These are phyloP conservation scores for Colletotrichum sansevieriae DNA, from an alignment of 2,329 filamentous ascomycete genomes.

Conservation along the genomic window DNA sequence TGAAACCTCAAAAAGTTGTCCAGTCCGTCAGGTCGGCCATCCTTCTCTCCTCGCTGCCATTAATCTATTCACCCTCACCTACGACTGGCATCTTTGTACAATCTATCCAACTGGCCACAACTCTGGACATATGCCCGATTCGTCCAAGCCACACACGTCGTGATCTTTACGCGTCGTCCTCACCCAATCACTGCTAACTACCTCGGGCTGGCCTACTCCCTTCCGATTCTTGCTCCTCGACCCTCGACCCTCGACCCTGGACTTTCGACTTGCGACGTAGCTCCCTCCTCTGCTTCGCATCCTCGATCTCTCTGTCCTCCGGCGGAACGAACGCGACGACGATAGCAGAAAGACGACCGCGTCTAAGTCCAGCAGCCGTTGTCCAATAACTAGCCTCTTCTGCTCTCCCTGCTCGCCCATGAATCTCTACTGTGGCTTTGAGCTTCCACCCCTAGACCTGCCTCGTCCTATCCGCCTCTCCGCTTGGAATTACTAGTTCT, in stretches of 20 bases:
- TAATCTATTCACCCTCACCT: constrained; percentile 26
- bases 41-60: constrained; percentile 19
- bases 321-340: constrained; percentile 11
- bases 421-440: constrained; percentile 37
- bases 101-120: constrained; percentile 27
- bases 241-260: not conserved
- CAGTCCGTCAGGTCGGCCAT: constrained; percentile 29
- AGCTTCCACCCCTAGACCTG: constrained; percentile 39
- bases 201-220: not conserved
- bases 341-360: not conserved
- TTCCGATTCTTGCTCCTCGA: constrained; percentile 10
- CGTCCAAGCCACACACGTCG: constrained; percentile 14
- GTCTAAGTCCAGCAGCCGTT: constrained; percentile 13
- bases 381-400: constrained; percentile 10
- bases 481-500: constrained; percentile 30
- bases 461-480: constrained; percentile 28
- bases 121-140: constrained; percentile 34
- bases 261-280: not conserved
- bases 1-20: constrained; percentile 41
- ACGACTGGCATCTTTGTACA: constrained; percentile 32
- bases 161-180: constrained; percentile 15
- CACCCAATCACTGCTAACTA: constrained; percentile 18
- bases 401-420: constrained; percentile 32
- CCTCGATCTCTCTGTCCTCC: constrained; percentile 5
- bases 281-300: not conserved